Percentiles rank a stretch among this genome's conserved stretches.
These are phyloP conservation scores for Heterobasidion irregulare DNA, from an alignment of 1,284 basidiomycete species.

Conservation along the genomic window DNA sequence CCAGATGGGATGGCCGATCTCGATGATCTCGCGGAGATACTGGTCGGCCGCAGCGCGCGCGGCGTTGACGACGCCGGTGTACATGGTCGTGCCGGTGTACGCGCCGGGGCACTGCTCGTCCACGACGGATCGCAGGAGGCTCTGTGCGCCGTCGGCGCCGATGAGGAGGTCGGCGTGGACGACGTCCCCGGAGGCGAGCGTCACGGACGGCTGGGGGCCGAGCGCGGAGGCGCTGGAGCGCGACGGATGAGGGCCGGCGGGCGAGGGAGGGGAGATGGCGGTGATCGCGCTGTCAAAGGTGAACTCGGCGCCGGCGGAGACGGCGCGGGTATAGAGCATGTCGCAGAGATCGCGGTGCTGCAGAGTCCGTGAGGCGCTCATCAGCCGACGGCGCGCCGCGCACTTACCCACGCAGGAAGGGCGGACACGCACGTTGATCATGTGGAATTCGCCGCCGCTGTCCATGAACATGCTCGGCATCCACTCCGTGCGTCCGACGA, in stretches of 20 bases:
- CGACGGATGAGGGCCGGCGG: not conserved
- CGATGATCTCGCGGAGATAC: conserved; percentile 32
- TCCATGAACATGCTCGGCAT: not conserved
- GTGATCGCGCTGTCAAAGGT: not conserved
- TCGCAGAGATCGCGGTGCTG: not conserved
- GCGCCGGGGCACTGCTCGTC: conserved; percentile 19
- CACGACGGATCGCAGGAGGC: conserved; percentile 40
- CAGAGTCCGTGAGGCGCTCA: no score
- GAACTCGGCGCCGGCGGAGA: not conserved
- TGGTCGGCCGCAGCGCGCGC: conserved; percentile 37
- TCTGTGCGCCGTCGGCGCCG: conserved; percentile 41
- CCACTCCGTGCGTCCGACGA: not conserved
- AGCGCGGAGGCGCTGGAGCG: not conserved
- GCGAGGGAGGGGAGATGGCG: not conserved
- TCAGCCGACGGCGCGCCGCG: no score
- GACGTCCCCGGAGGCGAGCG: conserved; percentile 27
- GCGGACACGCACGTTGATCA: not conserved
- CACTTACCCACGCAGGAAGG: no score
- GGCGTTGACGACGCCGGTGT: conserved; percentile 40
- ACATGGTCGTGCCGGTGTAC: conserved; percentile 43
- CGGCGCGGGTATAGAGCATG: not conserved
- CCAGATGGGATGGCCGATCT: conserved; percentile 34
- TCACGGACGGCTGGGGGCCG: conserved; percentile 12
- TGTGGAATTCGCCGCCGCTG: not conserved
- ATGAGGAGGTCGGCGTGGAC: conserved; percentile 31